phyloP scores from a whole-genome alignment of 1,284 basidiomycete species.

The Cerioporus squamosus region DNA sequence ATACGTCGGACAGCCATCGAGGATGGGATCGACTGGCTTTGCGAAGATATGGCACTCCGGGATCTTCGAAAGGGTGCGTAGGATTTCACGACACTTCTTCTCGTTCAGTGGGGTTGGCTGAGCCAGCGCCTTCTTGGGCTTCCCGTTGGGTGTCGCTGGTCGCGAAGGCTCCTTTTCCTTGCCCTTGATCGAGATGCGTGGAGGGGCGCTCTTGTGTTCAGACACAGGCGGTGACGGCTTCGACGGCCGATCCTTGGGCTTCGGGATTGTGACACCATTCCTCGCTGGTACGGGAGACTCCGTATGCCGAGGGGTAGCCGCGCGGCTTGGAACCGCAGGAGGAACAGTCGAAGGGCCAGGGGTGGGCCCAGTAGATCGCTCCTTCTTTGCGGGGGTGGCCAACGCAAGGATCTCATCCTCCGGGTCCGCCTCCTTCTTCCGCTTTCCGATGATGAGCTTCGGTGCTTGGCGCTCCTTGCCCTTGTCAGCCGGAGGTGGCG shows the following conservation, averaged over 20 bases:
- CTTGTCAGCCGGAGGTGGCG: slow-evolving; percentile 25
- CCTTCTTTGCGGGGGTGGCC: slow-evolving; percentile 67
- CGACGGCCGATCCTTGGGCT: slow-evolving; percentile 41
- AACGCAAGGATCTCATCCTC: slow-evolving; percentile 63
- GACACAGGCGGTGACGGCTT: slow-evolving; percentile 33
- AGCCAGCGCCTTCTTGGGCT: slow-evolving; percentile 46
- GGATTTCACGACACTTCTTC: slow-evolving; percentile 79
- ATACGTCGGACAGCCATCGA: slow-evolving; percentile 87
- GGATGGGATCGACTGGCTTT: slow-evolving; percentile 84
- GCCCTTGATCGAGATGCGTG: slow-evolving; percentile 53
- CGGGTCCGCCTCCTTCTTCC: slow-evolving; percentile 52
- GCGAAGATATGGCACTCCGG: slow-evolving; percentile 81
- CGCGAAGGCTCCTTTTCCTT: slow-evolving; percentile 49
- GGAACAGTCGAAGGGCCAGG: slow-evolving; percentile 29
- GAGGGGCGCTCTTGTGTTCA: slow-evolving; percentile 30
- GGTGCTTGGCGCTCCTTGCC: slow-evolving; percentile 36
- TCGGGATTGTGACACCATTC: slow-evolving; percentile 23
- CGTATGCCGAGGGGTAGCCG: slow-evolving; percentile 15
- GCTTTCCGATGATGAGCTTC: slow-evolving; percentile 46
- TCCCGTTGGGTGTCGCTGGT: slow-evolving; percentile 38
- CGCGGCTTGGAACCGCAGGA: slow-evolving; percentile 11
- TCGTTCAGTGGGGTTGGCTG: slow-evolving; percentile 63
- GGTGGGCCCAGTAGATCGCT: slow-evolving; percentile 40
- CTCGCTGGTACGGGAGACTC: slow-evolving; percentile 9
- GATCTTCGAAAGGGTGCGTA: slow-evolving; percentile 69